Evolutionary conservation across 768 basidiomycete genomes (phyloP).

Genomic region (Lactifluus pinguis): DNA sequence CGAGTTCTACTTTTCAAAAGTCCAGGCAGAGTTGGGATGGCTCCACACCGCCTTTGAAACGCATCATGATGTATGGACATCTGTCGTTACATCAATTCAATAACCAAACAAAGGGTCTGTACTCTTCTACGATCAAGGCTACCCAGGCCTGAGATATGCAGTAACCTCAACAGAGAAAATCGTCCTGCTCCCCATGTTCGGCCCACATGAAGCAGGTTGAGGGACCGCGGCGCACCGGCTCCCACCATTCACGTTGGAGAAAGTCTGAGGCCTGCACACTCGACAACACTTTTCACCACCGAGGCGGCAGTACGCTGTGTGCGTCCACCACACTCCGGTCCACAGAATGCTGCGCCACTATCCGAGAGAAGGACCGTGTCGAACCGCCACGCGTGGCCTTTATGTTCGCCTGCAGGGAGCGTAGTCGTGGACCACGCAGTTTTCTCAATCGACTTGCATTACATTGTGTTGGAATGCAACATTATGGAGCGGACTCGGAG

Average conservation of each 20-base stretch:
- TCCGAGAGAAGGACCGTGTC: constrained; percentile 62
- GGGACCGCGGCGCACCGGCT: constrained; percentile 47
- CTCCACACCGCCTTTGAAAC: too few relatives aligned
- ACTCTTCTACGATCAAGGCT: too few relatives aligned
- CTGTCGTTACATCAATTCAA: too few relatives aligned
- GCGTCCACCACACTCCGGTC: constrained; percentile 47
- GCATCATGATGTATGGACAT: too few relatives aligned
- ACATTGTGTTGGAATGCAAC: too few relatives aligned
- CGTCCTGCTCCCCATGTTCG: not conserved
- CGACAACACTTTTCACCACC: constrained; percentile 34
- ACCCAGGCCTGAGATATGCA: too few relatives aligned
- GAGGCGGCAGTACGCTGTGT: constrained; percentile 68
- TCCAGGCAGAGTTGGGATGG: too few relatives aligned
- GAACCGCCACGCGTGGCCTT: constrained; percentile 55
- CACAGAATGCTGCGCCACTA: constrained; percentile 69
- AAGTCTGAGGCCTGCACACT: constrained; percentile 35
- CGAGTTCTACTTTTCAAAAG: too few relatives aligned
- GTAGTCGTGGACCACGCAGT: constrained; percentile 35
- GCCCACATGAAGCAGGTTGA: constrained; percentile 19
- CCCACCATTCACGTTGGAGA: constrained; percentile 61
- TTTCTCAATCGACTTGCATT: constrained; percentile 67
- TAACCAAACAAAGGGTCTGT: too few relatives aligned
- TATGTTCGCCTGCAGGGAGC: constrained; percentile 6
- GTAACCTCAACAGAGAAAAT: too few relatives aligned
- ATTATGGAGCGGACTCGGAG: too few relatives aligned